Base-by-base conservation (phyloP, 1,284 basidiomycete genomes). In the Cutaneotrichosporon cyanovorans region DNA sequence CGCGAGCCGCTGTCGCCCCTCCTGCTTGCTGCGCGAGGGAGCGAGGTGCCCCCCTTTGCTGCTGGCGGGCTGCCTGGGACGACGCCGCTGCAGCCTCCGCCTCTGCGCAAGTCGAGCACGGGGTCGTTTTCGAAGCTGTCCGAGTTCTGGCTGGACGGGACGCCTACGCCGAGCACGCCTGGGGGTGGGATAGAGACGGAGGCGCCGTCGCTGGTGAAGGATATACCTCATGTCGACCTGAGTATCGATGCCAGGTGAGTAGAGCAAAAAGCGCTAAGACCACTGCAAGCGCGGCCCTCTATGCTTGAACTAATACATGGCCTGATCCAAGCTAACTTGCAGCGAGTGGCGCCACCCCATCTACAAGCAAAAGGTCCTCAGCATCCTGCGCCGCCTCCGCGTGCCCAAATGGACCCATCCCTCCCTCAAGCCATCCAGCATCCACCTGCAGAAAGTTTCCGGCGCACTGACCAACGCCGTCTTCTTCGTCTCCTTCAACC, bases 391-490 rank as follows among this genome's bases (percentile, higher is more conserved):
- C 22, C 57, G 59, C 28, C 48, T 68, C 45, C 48, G 54, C 20
- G 62, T 73, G 12, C 67, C 69, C 7, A 43, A 57, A 20, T 74
- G 72, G 72, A 69, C 79, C 16, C 66, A 67, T 8, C 42, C 61
- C 3, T 38, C 50, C 16, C 59, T 74, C 40, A 64, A 56, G 28
- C 63, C 68, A 3, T 71, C 77, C 31, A 74, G 76, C 36, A 68
- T 90, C 48, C 76, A 75, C 48, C 78, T 92, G 56, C 76, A 76
- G 61, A 90, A 85, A 68, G 84, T 88, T n/a, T 86, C 89, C 9
- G 90, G 91, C 14, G 85, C 87, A 16, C 72, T 93, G 58, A 96
- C 91, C 36, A 96, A 96, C 66, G 85, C 87, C 51, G 88, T 96
- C 45, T 95, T 89, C 72, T 96, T 95, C 71, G 83, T 95, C 42